Evolutionary conservation across 805 yeast species (phyloP).

Genomic region (Candida schatavii): DNA sequence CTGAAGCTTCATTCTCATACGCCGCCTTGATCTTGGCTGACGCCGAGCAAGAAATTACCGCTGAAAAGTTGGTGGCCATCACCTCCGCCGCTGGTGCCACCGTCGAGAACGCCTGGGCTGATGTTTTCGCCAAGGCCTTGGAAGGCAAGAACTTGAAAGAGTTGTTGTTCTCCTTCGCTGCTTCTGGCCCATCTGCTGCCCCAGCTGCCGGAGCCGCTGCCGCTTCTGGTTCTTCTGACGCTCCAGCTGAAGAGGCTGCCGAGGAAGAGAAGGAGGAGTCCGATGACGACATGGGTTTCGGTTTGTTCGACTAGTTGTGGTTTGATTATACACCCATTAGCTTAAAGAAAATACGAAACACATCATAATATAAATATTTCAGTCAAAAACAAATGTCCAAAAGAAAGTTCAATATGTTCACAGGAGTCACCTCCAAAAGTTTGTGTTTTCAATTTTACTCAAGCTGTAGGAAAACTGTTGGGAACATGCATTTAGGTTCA

Average conservation of each 20-base stretch:
- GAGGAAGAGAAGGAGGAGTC: slow-evolving; percentile 67
- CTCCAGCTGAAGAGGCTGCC: slow-evolving; percentile 65
- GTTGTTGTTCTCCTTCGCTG: slow-evolving; percentile 57
- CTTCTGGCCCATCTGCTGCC: slow-evolving; percentile 42
- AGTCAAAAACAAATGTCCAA: background rate
- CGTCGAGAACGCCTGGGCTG: slow-evolving; percentile 82
- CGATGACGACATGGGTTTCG: slow-evolving; percentile 87
- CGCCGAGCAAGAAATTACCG: slow-evolving; percentile 89
- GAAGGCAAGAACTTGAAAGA: slow-evolving; percentile 82
- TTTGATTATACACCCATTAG: too few relatives aligned
- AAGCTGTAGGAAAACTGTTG: too few relatives aligned
- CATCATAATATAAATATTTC: too few relatives aligned
- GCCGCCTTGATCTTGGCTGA: slow-evolving; percentile 99
- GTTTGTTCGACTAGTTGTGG: slow-evolving; percentile 89
- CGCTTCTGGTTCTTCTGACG: slow-evolving; percentile 48
- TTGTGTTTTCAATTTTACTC: too few relatives aligned
- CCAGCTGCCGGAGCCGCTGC: slow-evolving; percentile 32
- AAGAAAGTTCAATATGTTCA: background rate
- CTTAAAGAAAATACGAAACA: too few relatives aligned
- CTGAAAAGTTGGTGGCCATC: slow-evolving; percentile 78
- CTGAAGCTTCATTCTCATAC: slow-evolving; percentile 94
- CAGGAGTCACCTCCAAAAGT: background rate
- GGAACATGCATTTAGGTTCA: too few relatives aligned
- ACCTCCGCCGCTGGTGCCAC: slow-evolving; percentile 80
- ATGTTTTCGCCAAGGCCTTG: slow-evolving; percentile 84